Base-by-base conservation (phyloP, 805 yeast species). In the Saturnispora diversa region DNA sequence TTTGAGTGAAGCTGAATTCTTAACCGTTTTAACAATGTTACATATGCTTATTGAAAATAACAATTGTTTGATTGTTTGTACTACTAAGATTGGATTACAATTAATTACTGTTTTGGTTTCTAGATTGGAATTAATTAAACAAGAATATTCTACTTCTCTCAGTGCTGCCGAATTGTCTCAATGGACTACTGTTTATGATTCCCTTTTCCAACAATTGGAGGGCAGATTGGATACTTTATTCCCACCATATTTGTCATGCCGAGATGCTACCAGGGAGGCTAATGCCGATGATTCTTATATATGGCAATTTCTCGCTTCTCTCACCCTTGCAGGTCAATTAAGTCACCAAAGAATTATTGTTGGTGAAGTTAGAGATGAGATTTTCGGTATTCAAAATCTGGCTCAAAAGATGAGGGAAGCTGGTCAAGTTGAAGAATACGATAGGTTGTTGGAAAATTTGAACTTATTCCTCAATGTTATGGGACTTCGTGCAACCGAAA, bases 221-320 rank as follows among this genome's bases (percentile, higher is more conserved):
- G 83, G 86, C 4, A 77, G 85, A 58, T 70, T 90, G 43, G 69
- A 81, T 1, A 67, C 76, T 13, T 74, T 88, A 33, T 88, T 90
- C 80, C 95, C 96, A 41, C 84, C 90, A 31, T 66, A 71, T 19
- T 51, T 60, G 35, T 54, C 65, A 8, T 55, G 58, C 27, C 60
- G 54, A 47, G 60, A 54, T 21, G 38, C 36, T 12, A 50, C 42
- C 32, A 50, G 47, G 37, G 47, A 46, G 17, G 47, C 55, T 9
- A 32, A 34, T n/a, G 59, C 48, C n/a, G 90, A 82, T 53, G 87
- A 80, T 49, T 75, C 87, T 27, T 87, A 88, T 55, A 86, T 86
- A 37, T 90, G 98, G 98, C 97, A 90, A 65, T 88, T 90, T 56
- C 73, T 90, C 60, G 98, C 98, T 17, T 82, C 95, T 11, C 71